Base-by-base conservation (phyloP, 164 flowering plant species). In the Santalum album region DNA sequence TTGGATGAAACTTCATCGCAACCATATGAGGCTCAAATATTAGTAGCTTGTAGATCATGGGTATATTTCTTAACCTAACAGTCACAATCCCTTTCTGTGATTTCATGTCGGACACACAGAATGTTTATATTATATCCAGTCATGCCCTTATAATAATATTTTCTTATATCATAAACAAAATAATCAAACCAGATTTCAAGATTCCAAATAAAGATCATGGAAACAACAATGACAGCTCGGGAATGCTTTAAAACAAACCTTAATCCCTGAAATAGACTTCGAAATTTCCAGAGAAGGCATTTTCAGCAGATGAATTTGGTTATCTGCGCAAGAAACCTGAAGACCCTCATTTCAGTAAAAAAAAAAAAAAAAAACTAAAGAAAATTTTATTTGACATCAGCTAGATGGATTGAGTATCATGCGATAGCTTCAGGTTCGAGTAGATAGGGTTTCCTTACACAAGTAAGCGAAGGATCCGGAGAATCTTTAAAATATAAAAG, bases 251-350 rank as follows among this genome's bases (percentile, higher is more conserved):
- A 55, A 57, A 74, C 83, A 62, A 63, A 89, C 98, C 96, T 88
- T 89, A 43, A 92, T 92, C 39, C 98, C 98, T 16, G 91, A 62
- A 44, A 92, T 79, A 42, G 96, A 76, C 71, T 73, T 83, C 63
- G 72, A 56, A 36, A 83, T 71, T 70, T 80, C 87, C 96, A 88
- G 70, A 9, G 87, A 68, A 59, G 95, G 86, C 90, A 83, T 84
- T 67, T 80, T 80, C n/a, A 92, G 74, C 10, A 92, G 59, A 68
- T 79, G 95, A 65, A 92, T 80, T 65, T 66, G 96, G 69, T 92
- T 92, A 77, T 89, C 94, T 74, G 96, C 86, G 80, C 96, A 92
- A 55, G 94, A 83, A 48, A 92, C 72, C 98, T 92, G 71, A 58
- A 61, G 1, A 52, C 11, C 12, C 50, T 39, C 15, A 48, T 25